phyloP scores from a whole-genome alignment of 352 stramenopile genomes.

The Pythium monospermum region DNA sequence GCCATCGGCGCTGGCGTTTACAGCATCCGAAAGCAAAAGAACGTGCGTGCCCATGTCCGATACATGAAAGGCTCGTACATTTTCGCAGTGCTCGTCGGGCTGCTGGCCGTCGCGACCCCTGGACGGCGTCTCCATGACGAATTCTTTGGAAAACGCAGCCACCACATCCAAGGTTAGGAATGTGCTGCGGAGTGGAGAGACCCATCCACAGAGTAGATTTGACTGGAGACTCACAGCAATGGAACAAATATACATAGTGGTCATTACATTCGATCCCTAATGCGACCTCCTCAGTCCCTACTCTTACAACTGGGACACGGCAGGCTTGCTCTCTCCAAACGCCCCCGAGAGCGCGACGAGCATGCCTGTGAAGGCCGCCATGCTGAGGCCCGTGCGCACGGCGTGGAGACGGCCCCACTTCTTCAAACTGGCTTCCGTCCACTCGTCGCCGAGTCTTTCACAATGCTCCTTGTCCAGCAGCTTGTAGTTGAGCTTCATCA shows the following conservation, averaged over 20 bases:
- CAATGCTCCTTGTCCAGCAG: slow-evolving; percentile 1
- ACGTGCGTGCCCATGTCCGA: background rate
- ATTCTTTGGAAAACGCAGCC: too few relatives aligned
- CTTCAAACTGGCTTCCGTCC: slow-evolving; percentile 2
- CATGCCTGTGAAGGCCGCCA: slow-evolving; percentile 15
- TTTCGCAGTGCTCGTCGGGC: background rate
- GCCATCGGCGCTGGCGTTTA: slow-evolving; percentile 10
- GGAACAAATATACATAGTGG: too few relatives aligned
- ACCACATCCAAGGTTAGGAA: too few relatives aligned
- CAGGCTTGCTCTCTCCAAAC: too few relatives aligned
- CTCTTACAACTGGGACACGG: too few relatives aligned
- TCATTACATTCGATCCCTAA: too few relatives aligned
- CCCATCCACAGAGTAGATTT: too few relatives aligned
- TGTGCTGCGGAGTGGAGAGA: too few relatives aligned
- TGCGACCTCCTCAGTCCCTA: too few relatives aligned
- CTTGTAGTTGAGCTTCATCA: slow-evolving; percentile 21
- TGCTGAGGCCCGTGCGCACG: slow-evolving; percentile 14
- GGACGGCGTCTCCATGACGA: slow-evolving; percentile 4
- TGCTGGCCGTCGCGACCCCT: slow-evolving; percentile 4
- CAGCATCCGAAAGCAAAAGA: background rate
- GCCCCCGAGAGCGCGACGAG: slow-evolving; percentile 11
- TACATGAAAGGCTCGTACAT: slow-evolving; percentile 7
- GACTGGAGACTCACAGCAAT: too few relatives aligned
- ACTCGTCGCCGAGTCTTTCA: background rate
- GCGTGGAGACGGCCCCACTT: slow-evolving; percentile 14